phyloP scores from a whole-genome alignment of 441 rosid species.

The Sinapis alba region DNA sequence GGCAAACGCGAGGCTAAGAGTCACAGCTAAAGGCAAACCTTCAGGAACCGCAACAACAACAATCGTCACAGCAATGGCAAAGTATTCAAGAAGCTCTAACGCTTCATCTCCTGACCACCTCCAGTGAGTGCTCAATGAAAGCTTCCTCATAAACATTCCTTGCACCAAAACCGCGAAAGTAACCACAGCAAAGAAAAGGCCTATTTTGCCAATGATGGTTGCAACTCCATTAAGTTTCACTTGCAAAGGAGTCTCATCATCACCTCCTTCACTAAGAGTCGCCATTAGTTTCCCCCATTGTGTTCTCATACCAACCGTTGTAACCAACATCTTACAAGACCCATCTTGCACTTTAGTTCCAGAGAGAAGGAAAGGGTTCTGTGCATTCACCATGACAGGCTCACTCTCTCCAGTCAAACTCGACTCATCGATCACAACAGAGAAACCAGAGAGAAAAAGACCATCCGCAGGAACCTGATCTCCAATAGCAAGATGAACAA shows the following conservation, averaged over 20 bases:
- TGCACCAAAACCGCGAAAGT: slow-evolving; percentile 66
- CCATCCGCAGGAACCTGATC: slow-evolving; percentile 80
- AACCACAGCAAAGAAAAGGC: slow-evolving; percentile 64
- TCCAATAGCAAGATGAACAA: slow-evolving; percentile 70
- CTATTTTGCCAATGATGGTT: slow-evolving; percentile 66
- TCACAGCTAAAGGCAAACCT: slow-evolving; percentile 73
- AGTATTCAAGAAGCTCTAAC: slow-evolving; percentile 55
- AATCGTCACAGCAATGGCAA: slow-evolving; percentile 76
- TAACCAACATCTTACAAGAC: slow-evolving; percentile 66
- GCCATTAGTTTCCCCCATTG: slow-evolving; percentile 82
- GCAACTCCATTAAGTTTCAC: slow-evolving; percentile 83
- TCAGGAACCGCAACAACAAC: slow-evolving; percentile 84
- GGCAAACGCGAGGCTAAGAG: slow-evolving; percentile 73
- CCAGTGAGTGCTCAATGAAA: slow-evolving; percentile 48
- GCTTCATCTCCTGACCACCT: slow-evolving; percentile 68
- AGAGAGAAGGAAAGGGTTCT: slow-evolving; percentile 67
- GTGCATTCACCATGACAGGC: slow-evolving; percentile 54
- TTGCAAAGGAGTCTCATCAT: slow-evolving; percentile 74
- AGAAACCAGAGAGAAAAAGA: slow-evolving; percentile 67
- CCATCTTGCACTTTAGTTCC: slow-evolving; percentile 77
- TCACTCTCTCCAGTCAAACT: slow-evolving; percentile 79
- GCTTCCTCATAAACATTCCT: slow-evolving; percentile 54
- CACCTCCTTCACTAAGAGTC: slow-evolving; percentile 73
- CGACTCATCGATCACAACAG: slow-evolving; percentile 65
- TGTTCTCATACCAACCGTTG: slow-evolving; percentile 80